Evolutionary conservation across 2,329 filamentous ascomycete species (phyloP).

Genomic region (Pseudogymnoascus sp.): DNA sequence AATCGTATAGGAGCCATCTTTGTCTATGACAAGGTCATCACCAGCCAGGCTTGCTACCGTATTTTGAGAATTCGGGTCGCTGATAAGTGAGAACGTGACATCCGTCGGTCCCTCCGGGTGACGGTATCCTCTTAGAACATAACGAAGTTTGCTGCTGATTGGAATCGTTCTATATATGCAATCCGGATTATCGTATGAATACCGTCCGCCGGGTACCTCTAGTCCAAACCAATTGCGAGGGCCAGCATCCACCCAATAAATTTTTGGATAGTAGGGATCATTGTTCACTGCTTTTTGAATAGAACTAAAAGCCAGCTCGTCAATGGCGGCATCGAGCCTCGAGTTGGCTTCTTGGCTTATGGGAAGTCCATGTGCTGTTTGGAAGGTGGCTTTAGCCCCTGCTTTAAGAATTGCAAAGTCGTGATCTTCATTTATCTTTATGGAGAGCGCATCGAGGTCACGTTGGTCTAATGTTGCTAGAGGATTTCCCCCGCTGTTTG

Average conservation of each 20-base stretch:
- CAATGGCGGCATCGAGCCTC: background rate
- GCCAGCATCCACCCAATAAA: background rate
- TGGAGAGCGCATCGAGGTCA: background rate
- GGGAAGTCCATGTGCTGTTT: background rate
- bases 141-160: background rate
- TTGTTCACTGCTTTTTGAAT: background rate
- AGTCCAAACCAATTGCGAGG: background rate
- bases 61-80: background rate
- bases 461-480: background rate
- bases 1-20: background rate
- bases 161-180: slow-evolving; percentile 2
- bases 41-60: background rate
- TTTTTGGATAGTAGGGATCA: background rate
- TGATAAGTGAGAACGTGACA: slow-evolving; percentile 1
- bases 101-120: background rate
- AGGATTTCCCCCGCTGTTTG: background rate
- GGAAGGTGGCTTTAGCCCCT: background rate
- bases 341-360: background rate
- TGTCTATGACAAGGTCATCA: background rate
- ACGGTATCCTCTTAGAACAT: background rate
- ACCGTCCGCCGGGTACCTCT: background rate
- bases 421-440: background rate
- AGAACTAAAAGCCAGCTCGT: background rate
- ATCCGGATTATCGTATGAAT: background rate
- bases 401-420: background rate